These are phyloP conservation scores for Monosporascus sp. DNA, from an alignment of 2,329 filamentous ascomycete genomes.

Conservation along the genomic window DNA sequence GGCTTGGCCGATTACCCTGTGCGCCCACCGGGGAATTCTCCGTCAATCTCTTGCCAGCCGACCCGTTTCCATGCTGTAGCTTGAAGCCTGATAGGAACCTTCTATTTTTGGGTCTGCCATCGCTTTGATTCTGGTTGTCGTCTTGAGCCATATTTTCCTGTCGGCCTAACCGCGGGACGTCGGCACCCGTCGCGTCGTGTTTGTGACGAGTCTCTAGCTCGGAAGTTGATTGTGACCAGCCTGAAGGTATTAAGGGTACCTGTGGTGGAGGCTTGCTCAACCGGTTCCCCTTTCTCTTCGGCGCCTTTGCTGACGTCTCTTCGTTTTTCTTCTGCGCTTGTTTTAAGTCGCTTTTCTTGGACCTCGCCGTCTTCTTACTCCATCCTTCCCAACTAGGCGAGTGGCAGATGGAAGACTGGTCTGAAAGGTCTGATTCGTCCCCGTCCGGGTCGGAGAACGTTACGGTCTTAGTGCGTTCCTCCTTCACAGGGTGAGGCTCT, in stretches of 20 bases:
- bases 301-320: conserved; percentile 32
- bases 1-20: conserved; percentile 11
- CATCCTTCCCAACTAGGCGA: conserved; percentile 59
- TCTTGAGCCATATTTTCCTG: conserved; percentile 15
- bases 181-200: conserved; percentile 12
- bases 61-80: conserved; percentile 21
- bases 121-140: conserved; percentile 3
- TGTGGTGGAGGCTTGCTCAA: conserved; percentile 33
- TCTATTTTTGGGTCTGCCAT: conserved; percentile 22
- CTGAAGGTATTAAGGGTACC: conserved; percentile 19
- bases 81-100: conserved; percentile 25
- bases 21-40: conserved; percentile 11
- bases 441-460: conserved; percentile 32
- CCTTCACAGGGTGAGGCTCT: conserved; percentile 14
- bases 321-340: conserved; percentile 35
- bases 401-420: conserved; percentile 51
- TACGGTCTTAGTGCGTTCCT: conserved; percentile 33
- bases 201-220: conserved; percentile 18
- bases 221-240: conserved; percentile 22
- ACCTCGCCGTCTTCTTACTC: conserved; percentile 48
- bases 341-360: conserved; percentile 35
- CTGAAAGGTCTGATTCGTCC: conserved; percentile 32
- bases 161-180: conserved; percentile 7
- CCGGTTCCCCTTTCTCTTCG: conserved; percentile 32
- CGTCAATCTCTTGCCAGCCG: conserved; percentile 20